Percentiles rank a stretch among this genome's conserved stretches.
Evolutionary conservation across 2,329 filamentous ascomycete genomes (phyloP).

Genomic region (Fusarium poae): DNA sequence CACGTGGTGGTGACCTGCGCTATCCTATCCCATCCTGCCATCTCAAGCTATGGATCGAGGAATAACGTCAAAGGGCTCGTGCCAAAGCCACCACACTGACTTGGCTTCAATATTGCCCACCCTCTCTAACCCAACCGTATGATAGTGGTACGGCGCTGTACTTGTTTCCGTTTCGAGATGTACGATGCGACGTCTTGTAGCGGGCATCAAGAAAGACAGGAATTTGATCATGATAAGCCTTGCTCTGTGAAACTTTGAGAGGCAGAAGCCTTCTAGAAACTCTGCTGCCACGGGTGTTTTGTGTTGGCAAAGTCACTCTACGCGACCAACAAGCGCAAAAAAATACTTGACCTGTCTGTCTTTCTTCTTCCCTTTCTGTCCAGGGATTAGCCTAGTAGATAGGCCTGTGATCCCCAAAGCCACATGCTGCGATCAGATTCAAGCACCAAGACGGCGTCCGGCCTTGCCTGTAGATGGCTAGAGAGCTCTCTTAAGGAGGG

Average conservation of each 20-base stretch:
- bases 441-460: slow-evolving; percentile 24
- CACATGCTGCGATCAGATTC: slow-evolving; percentile 49
- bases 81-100: slow-evolving; percentile 26
- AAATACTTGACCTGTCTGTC: slow-evolving; percentile 14
- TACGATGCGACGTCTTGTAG: slow-evolving; percentile 11
- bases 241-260: slow-evolving; percentile 20
- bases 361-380: slow-evolving; percentile 6
- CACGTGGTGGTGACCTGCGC: slow-evolving; percentile 43
- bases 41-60: slow-evolving; percentile 36
- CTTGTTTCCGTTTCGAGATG: neutral
- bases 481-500: slow-evolving; percentile 32
- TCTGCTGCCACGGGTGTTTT: slow-evolving; percentile 13
- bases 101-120: slow-evolving; percentile 9
- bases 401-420: slow-evolving; percentile 48
- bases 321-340: slow-evolving; percentile 6
- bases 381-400: slow-evolving; percentile 43
- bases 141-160: slow-evolving; percentile 44
- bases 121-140: slow-evolving; percentile 43
- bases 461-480: slow-evolving; percentile 41
- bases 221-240: slow-evolving; percentile 28
- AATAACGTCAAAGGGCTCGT: slow-evolving; percentile 30
- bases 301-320: slow-evolving; percentile 17
- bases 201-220: slow-evolving; percentile 3
- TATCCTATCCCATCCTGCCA: slow-evolving; percentile 25
- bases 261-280: slow-evolving; percentile 42